These are phyloP conservation scores for Aspergillus caelatus DNA, from an alignment of 2,329 filamentous ascomycete species.

Conservation along the genomic window DNA sequence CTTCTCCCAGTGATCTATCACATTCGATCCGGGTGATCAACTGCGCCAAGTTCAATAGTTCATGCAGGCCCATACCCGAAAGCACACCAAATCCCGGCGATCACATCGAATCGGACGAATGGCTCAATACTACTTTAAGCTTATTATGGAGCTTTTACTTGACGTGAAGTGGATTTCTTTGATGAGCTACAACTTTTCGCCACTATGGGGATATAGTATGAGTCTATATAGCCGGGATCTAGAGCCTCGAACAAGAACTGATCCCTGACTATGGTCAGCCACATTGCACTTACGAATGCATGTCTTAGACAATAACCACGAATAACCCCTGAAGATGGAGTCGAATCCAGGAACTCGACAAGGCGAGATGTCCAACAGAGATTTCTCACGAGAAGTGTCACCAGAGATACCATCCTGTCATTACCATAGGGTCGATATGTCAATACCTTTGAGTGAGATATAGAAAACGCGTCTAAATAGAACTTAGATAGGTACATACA, in stretches of 20 bases:
- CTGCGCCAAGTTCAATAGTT: slow-evolving; percentile 18
- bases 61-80: slow-evolving; percentile 1
- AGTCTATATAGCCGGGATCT: background rate
- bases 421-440: background rate
- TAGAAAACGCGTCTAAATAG: background rate
- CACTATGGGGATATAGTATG: background rate
- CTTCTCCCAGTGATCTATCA: slow-evolving; percentile 4
- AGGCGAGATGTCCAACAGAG: background rate
- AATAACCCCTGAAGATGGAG: background rate
- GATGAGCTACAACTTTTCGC: background rate
- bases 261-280: slow-evolving; percentile 12
- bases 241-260: background rate
- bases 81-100: background rate
- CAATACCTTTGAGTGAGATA: background rate
- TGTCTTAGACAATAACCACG: background rate
- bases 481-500: background rate
- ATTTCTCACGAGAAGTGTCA: background rate
- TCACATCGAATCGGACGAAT: background rate
- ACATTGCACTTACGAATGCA: slow-evolving; percentile 8
- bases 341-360: background rate
- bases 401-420: background rate
- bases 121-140: background rate
- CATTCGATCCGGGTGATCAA: slow-evolving; percentile 7
- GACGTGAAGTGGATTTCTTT: background rate
- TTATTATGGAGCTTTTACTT: background rate